These are phyloP conservation scores for Exophiala oligosperma DNA, from an alignment of 2,329 filamentous ascomycete species.

Conservation along the genomic window DNA sequence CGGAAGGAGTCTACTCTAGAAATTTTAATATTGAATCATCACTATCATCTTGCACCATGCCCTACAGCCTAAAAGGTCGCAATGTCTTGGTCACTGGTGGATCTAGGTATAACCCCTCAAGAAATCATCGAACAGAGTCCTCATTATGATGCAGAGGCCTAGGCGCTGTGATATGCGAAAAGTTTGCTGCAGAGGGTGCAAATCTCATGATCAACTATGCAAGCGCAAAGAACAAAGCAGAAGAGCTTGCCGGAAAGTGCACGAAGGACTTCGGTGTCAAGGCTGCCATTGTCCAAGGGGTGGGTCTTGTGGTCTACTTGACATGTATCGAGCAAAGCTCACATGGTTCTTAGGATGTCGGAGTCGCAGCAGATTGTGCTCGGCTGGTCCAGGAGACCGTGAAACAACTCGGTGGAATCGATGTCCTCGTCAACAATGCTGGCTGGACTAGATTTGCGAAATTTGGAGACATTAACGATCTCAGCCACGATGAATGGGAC, in stretches of 20 bases:
- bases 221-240: conserved; percentile 60
- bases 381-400: conserved; percentile 61
- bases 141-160: conserved; percentile 56
- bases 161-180: conserved; percentile 65
- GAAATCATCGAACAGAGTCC: neutral
- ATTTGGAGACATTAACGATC: conserved; percentile 59
- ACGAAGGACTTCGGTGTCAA: conserved; percentile 51
- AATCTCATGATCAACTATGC: conserved; percentile 75
- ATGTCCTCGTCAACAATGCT: conserved; percentile 76
- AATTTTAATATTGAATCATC: neutral
- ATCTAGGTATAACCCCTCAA: conserved; percentile 53
- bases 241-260: conserved; percentile 58
- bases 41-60: conserved; percentile 46
- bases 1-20: too few relatives aligned
- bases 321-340: conserved; percentile 39
- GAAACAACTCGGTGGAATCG: conserved; percentile 65
- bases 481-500: conserved; percentile 64
- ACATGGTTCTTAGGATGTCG: conserved; percentile 56
- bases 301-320: conserved; percentile 29
- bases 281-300: conserved; percentile 57
- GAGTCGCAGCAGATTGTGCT: conserved; percentile 58
- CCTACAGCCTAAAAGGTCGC: conserved; percentile 60
- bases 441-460: conserved; percentile 63
- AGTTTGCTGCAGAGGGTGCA: conserved; percentile 67
- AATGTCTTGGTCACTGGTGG: conserved; percentile 67